Conservation (phyloP, 108 stramenopile species). For the Pseudonitzschia pungens region DNA sequence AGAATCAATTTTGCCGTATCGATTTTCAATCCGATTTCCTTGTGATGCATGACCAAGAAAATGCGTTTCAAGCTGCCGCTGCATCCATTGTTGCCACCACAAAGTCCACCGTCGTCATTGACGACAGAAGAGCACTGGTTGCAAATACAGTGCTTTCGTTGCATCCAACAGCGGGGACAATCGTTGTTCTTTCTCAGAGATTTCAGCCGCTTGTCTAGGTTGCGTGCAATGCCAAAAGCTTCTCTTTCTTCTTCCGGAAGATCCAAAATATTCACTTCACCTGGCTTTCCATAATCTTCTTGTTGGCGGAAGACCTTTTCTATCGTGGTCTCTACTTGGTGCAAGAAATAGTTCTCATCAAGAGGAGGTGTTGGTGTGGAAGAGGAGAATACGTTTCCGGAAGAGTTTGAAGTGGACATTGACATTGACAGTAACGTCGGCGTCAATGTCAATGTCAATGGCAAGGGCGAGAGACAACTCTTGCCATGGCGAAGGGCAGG, state of each 20-base stretch:
- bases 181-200: conserved; percentile 47
- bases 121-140: conserved; percentile 40
- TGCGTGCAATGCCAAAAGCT: conserved; percentile 51
- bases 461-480: neutral
- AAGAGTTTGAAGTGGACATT: neutral
- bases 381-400: too few species aligned
- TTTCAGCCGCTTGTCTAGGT: conserved; percentile 40
- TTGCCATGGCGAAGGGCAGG: neutral
- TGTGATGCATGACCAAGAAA: conserved; percentile 76
- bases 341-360: conserved; percentile 31
- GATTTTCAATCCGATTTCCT: conserved; percentile 64
- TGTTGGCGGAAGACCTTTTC: conserved; percentile 19
- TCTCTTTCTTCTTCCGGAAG: conserved; percentile 52
- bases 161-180: conserved; percentile 74
- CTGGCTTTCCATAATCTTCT: neutral
- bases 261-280: conserved; percentile 29
- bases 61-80: conserved; percentile 39
- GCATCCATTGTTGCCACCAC: neutral
- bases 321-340: conserved; percentile 46
- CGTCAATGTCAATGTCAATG: neutral
- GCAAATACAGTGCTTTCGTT: conserved; percentile 67
- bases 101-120: too few species aligned
- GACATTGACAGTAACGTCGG: too few species aligned
- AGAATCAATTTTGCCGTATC: conserved; percentile 79
- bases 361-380: neutral